A percentile compares a stretch with the other conserved stretches of the same genome.
phyloP scores from a whole-genome alignment of 345 rosid species.

The Melaleuca alternifolia region DNA sequence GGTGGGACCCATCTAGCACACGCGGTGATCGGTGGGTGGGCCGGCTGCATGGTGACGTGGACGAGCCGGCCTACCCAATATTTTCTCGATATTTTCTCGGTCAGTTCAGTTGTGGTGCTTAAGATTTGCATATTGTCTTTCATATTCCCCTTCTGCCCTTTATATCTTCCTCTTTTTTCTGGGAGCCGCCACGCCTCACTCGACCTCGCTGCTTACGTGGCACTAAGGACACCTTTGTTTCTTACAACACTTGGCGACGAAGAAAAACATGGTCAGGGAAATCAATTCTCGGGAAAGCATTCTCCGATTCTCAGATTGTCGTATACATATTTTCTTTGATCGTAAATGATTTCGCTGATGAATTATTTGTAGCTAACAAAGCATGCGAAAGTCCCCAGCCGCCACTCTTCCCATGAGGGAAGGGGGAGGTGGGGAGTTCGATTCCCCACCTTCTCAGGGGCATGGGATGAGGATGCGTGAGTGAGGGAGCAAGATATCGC shows the following conservation, averaged over 20 bases:
- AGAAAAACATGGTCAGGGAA: background rate
- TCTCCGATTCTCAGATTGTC: background rate
- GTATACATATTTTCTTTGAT: background rate
- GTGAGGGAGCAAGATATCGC: too few species aligned
- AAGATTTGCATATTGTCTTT: background rate
- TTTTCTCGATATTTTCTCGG: too few species aligned
- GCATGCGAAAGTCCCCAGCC: background rate
- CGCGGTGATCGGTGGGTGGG: too few species aligned
- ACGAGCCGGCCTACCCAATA: too few species aligned
- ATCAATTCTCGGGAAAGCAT: background rate
- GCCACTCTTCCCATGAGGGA: too few species aligned
- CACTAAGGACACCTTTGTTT: background rate
- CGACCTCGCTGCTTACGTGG: background rate
- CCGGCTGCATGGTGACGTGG: too few species aligned
- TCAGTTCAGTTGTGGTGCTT: background rate
- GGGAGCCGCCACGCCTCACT: rapidly evolving
- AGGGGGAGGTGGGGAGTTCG: too few species aligned
- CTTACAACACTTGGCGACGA: background rate
- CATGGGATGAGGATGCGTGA: too few species aligned
- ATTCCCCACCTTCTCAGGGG: too few species aligned
- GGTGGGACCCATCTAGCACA: too few species aligned
- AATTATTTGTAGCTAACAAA: background rate
- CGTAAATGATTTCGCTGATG: rapidly evolving
- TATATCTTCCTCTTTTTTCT: rapidly evolving
- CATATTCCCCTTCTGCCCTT: background rate